These are phyloP conservation scores for Rostrohypoxylon terebratum DNA, from an alignment of 495 filamentous ascomycete species.

Conservation along the genomic window DNA sequence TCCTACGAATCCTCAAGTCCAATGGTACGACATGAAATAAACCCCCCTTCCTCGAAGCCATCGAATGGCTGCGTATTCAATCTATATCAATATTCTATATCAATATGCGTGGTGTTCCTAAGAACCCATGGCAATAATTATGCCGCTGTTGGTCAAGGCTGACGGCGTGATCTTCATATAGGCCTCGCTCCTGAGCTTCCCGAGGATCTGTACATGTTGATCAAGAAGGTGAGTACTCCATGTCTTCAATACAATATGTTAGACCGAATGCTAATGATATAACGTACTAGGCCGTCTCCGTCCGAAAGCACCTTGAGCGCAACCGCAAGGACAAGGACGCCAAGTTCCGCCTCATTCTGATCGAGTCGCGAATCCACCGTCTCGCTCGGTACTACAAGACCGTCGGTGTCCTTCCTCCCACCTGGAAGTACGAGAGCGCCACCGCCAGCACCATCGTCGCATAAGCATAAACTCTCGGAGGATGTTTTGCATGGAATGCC, in stretches of 20 bases:
- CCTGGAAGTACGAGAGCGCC: conserved; percentile 93
- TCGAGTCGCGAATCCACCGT: conserved; percentile 99
- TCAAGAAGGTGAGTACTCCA: conserved; percentile 88
- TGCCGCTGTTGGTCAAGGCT: conserved; percentile 98
- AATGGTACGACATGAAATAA: conserved; percentile 72
- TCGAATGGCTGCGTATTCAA: conserved; percentile 33
- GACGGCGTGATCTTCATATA: conserved; percentile 89
- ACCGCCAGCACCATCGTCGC: conserved; percentile 73
- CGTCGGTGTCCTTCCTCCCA: conserved; percentile 96
- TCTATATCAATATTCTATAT: no score
- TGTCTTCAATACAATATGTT: not conserved
- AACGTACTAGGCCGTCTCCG: conserved; percentile 81
- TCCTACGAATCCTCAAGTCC: conserved; percentile 96
- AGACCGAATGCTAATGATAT: conserved; percentile 53
- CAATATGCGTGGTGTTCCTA: conserved; percentile 32
- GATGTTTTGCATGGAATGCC: conserved; percentile 42
- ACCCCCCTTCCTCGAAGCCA: conserved; percentile 23
- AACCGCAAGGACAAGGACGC: conserved; percentile 99
- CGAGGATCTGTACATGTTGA: conserved; percentile 93
- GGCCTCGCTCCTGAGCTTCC: conserved; percentile 97
- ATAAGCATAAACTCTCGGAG: conserved; percentile 56
- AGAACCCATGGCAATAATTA: conserved; percentile 43
- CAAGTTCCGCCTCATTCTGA: conserved; percentile 99
- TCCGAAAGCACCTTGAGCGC: conserved; percentile 99
- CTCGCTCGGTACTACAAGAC: conserved; percentile 97